Conservation (phyloP, 805 yeast species). For the Metschnikowia corniflorae region DNA sequence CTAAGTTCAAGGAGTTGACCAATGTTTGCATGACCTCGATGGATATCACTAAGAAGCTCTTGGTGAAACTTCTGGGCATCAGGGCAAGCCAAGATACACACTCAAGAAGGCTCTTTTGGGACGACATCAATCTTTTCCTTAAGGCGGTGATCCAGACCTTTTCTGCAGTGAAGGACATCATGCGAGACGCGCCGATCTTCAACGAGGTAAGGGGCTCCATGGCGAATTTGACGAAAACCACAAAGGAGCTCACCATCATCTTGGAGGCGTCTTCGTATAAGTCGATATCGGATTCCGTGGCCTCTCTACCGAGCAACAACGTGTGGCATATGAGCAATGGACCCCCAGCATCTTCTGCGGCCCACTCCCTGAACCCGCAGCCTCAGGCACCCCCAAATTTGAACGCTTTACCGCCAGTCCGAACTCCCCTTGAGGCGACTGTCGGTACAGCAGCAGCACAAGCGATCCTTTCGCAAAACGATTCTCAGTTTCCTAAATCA, state of each 20-base stretch:
- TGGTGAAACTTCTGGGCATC: constrained; percentile 49
- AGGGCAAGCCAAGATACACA: constrained; percentile 43
- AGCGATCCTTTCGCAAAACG: constrained; percentile 15
- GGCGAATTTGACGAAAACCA: constrained; percentile 78
- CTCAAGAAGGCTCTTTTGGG: constrained; percentile 72
- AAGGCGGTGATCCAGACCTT: constrained; percentile 80
- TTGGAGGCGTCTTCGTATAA: constrained; percentile 47
- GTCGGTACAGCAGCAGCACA: constrained; percentile 18
- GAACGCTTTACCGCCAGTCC: constrained; percentile 6
- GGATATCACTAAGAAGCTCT: constrained; percentile 72
- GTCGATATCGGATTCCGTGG: constrained; percentile 16
- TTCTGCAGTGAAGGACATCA: constrained; percentile 77
- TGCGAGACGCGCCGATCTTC: constrained; percentile 75
- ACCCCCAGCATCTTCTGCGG: constrained; percentile 2
- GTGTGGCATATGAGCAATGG: constrained; percentile 11
- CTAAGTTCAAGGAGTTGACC: constrained; percentile 73
- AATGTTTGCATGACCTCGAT: constrained; percentile 73
- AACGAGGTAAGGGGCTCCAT: constrained; percentile 77
- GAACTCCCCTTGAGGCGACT: constrained; percentile 18
- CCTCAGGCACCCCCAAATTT: neutral
- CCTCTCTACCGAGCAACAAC: constrained; percentile 8
- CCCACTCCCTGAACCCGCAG: neutral
- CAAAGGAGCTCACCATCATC: constrained; percentile 88
- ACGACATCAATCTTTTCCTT: constrained; percentile 75
- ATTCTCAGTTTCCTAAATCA: constrained; percentile 4